phyloP scores from a whole-genome alignment of 305 asterid species.

The Fraxinus latifolia region DNA sequence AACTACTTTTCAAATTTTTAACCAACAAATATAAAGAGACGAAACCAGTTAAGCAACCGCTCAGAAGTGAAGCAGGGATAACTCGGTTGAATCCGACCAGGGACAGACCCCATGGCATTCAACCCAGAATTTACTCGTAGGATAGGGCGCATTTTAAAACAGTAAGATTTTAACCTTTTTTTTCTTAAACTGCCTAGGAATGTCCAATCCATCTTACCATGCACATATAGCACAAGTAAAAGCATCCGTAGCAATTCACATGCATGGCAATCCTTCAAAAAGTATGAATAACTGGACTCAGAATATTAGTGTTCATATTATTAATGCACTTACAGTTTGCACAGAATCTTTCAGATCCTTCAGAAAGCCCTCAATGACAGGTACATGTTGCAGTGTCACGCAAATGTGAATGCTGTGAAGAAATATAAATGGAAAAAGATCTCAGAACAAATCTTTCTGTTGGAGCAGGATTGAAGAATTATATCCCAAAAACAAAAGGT shows the following conservation, averaged over 20 bases:
- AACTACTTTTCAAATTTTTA: background rate
- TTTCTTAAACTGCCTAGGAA: background rate
- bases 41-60: background rate
- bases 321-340: conserved; percentile 54
- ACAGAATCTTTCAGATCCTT: conserved; percentile 71
- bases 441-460: conserved; percentile 9
- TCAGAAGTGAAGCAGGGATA: background rate
- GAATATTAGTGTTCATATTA: background rate
- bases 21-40: background rate
- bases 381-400: conserved; percentile 89
- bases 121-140: background rate
- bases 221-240: background rate
- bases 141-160: background rate
- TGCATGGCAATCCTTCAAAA: background rate
- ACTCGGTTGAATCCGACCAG: background rate
- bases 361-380: conserved; percentile 62
- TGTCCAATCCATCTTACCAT: background rate
- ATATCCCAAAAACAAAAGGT: background rate
- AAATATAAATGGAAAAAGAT: conserved; percentile 5
- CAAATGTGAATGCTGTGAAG: conserved; percentile 84
- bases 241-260: background rate
- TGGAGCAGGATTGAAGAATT: background rate
- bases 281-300: background rate
- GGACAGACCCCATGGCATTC: background rate
- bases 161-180: background rate